Evolutionary conservation across 495 filamentous ascomycete species (phyloP), one percentile per base, ranked within the genome.

Genomic region (Umbilicaria muhlenbergii): DNA sequence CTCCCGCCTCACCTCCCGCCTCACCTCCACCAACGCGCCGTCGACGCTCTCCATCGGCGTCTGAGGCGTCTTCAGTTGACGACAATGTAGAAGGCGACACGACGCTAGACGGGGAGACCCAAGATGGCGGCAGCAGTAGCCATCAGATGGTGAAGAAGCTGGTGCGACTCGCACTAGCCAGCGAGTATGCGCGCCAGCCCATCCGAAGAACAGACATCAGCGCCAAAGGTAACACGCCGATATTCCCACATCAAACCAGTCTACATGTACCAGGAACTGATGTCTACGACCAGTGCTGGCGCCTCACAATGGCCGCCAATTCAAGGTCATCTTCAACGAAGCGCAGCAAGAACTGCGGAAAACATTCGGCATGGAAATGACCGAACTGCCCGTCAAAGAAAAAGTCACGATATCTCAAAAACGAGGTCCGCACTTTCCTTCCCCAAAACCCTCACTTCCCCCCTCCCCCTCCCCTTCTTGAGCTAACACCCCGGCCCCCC

Each of bases 311-410:
- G 51, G 53, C 11, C 65, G 77, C 3, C 68, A 75, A 43, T 88
- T 87, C 54, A 83, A 78, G 53, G 55, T 56, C 8, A 73, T 87
- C 2, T 87, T 87, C 50, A 74, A 74, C 1, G 63, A 59, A 16
- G 77, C 83, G 18, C 84, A 89, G 58, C 63, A 62, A 14, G 68
- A 75, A 46, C 62, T 95, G 24, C 61, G 67, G 18, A 60, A 54
- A 3, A 66, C 70, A 7, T 94, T 93, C 55, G 88, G 88, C 3
- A 91, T 94, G 83, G 74, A 86, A 58, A 73, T 95, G 70, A 65
- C 69, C 1, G 87, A 92, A 60, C 65, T 94, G 42, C 88, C 88
- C 0, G 64, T 66, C 16, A 74, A 68, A 52, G 91, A 96, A 58
- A 92, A 88, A 61, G 66, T 77, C 12, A 83, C 78, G 12, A 56